Evolutionary conservation across 495 filamentous ascomycete genomes (phyloP).

Genomic region (Talaromyces proteolyticus): DNA sequence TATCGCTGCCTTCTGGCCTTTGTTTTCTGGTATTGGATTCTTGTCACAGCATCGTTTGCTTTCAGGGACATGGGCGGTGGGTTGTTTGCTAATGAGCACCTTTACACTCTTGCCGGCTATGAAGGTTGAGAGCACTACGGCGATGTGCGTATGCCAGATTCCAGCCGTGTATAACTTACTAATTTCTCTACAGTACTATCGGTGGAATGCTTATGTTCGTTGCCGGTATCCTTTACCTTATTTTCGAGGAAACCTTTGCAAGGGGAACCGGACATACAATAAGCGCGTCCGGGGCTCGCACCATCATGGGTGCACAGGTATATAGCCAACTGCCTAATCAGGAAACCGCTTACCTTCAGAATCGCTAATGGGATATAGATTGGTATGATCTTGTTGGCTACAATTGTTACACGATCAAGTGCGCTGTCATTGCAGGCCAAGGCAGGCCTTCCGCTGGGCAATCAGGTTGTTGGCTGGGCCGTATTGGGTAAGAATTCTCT

Average conservation of each 20-base stretch:
- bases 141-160: slow-evolving; percentile 67
- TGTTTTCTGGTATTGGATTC: slow-evolving; percentile 67
- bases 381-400: slow-evolving; percentile 78
- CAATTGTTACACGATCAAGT: slow-evolving; percentile 81
- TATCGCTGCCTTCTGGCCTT: slow-evolving; percentile 71
- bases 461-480: slow-evolving; percentile 81
- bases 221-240: slow-evolving; percentile 73
- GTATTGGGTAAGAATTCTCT: slow-evolving; percentile 58
- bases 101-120: slow-evolving; percentile 87
- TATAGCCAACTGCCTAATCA: slow-evolving; percentile 5
- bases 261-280: slow-evolving; percentile 25
- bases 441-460: slow-evolving; percentile 80
- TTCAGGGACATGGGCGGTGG: slow-evolving; percentile 66
- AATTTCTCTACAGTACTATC: slow-evolving; percentile 50
- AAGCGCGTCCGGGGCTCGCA: slow-evolving; percentile 39
- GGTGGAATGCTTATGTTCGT: slow-evolving; percentile 75
- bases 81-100: slow-evolving; percentile 76
- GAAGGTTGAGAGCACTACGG: slow-evolving; percentile 69
- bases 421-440: slow-evolving; percentile 78
- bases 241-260: slow-evolving; percentile 70
- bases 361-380: slow-evolving; percentile 48
- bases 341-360: too few relatives aligned
- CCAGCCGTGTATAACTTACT: too few relatives aligned
- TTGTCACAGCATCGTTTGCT: slow-evolving; percentile 56
- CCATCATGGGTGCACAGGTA: slow-evolving; percentile 54